Evolutionary conservation across 306 rosid genomes (phyloP).

Genomic region (Betula pendula): DNA sequence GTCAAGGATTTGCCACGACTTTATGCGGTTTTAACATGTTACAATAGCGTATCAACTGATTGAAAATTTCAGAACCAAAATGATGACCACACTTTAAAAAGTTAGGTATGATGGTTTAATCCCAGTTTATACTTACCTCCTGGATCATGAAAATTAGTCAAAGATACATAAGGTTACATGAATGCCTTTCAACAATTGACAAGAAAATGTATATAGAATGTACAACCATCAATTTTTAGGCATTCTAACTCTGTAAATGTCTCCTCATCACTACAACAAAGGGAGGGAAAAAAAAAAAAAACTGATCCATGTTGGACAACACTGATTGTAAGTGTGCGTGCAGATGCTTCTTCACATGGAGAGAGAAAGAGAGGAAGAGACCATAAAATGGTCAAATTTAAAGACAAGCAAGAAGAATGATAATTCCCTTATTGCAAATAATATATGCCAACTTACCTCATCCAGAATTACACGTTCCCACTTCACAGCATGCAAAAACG

Average conservation of each 20-base stretch:
- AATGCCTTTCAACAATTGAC: not conserved
- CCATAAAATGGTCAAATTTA: not conserved
- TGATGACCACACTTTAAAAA: too few relatives aligned
- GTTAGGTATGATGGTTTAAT: not conserved
- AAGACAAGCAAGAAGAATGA: not conserved
- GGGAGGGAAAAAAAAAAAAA: not conserved
- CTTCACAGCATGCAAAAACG: slow-evolving; percentile 66
- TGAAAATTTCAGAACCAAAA: not conserved
- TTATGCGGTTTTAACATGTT: not conserved
- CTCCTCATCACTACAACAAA: not conserved
- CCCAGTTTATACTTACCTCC: not conserved
- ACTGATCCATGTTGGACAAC: not conserved
- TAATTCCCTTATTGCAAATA: not conserved
- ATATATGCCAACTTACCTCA: slow-evolving; percentile 60
- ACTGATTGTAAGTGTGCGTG: not conserved
- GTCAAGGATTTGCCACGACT: not conserved
- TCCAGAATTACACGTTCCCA: slow-evolving; percentile 90
- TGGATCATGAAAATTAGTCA: not conserved
- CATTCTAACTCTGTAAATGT: not conserved
- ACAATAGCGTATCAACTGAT: not conserved
- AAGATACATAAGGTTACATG: not conserved
- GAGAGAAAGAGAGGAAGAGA: not conserved
- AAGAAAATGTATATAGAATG: not conserved
- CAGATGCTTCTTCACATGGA: not conserved
- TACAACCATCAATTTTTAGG: not conserved